Conservation (phyloP, 352 stramenopile genomes). For the Phytophthora brassicae region DNA sequence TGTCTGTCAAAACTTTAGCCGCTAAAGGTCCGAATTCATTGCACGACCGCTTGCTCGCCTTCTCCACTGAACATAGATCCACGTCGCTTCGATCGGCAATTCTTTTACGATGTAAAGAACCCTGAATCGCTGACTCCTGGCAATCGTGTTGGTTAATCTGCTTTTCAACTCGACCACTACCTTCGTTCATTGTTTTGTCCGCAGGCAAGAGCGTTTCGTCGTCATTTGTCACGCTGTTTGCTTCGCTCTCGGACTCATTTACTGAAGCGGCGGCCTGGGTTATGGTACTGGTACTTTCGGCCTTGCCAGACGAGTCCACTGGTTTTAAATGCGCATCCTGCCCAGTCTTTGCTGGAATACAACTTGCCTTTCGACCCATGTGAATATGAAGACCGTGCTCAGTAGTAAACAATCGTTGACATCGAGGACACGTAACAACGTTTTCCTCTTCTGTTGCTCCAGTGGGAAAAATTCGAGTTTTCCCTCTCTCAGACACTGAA, state of each 20-base stretch:
- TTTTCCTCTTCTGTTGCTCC: background rate
- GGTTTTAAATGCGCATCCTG: background rate
- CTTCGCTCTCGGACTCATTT: background rate
- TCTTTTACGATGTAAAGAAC: background rate
- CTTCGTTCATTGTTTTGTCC: background rate
- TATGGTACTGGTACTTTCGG: background rate
- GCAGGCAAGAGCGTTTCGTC: background rate
- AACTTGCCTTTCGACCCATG: background rate
- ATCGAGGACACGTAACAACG: background rate
- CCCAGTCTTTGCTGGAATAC: background rate
- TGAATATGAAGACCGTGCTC: conserved; percentile 5
- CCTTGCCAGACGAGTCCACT: background rate
- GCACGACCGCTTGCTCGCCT: background rate
- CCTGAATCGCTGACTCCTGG: background rate
- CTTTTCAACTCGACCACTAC: background rate
- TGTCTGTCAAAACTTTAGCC: background rate
- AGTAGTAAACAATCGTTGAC: background rate
- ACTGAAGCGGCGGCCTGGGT: background rate
- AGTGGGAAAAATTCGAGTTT: background rate
- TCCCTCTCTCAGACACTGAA: background rate
- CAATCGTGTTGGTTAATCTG: background rate
- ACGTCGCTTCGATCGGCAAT: background rate
- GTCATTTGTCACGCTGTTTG: background rate
- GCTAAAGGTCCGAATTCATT: background rate
- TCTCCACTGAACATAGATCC: background rate